These are phyloP conservation scores for Termitomyces sp. DNA, from an alignment of 768 basidiomycete species.

Conservation along the genomic window DNA sequence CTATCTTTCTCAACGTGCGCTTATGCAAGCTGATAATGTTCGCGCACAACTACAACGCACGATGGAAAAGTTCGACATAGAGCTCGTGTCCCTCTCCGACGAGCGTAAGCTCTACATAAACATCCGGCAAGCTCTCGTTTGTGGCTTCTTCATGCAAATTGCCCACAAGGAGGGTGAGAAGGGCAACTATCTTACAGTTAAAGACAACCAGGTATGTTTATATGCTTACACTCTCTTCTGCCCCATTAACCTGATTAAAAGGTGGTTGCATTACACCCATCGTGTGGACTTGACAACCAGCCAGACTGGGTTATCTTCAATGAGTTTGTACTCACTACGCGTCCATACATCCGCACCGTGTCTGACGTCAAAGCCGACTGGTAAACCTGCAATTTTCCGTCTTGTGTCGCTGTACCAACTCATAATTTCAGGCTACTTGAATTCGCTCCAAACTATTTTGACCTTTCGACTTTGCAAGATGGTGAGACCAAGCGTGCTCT, in stretches of 20 bases:
- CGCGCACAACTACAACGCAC: conserved; percentile 80
- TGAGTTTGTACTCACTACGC: conserved; percentile 90
- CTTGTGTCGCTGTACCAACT: background rate
- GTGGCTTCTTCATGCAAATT: conserved; percentile 98
- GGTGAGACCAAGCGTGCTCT: conserved; percentile 69
- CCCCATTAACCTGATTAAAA: conserved; percentile 14
- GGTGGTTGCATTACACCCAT: conserved; percentile 78
- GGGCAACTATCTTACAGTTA: conserved; percentile 82
- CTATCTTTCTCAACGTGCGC: conserved; percentile 77
- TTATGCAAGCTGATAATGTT: conserved; percentile 91
- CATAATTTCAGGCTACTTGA: conserved; percentile 30
- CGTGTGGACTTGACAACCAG: conserved; percentile 79
- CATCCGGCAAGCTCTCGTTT: conserved; percentile 79
- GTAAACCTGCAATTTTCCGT: conserved; percentile 32
- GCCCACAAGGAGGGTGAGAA: conserved; percentile 95
- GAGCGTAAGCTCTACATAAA: conserved; percentile 66
- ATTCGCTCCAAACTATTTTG: conserved; percentile 55
- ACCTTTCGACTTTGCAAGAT: conserved; percentile 54
- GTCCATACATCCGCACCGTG: conserved; percentile 87
- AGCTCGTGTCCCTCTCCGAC: conserved; percentile 61
- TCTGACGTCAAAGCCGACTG: conserved; percentile 85
- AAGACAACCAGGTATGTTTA: conserved; percentile 79
- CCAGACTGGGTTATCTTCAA: conserved; percentile 94
- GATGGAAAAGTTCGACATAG: conserved; percentile 89
- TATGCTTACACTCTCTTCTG: background rate